Conservation (phyloP, 1,284 basidiomycete genomes). For the Cutaneotrichosporon spelunceum region DNA sequence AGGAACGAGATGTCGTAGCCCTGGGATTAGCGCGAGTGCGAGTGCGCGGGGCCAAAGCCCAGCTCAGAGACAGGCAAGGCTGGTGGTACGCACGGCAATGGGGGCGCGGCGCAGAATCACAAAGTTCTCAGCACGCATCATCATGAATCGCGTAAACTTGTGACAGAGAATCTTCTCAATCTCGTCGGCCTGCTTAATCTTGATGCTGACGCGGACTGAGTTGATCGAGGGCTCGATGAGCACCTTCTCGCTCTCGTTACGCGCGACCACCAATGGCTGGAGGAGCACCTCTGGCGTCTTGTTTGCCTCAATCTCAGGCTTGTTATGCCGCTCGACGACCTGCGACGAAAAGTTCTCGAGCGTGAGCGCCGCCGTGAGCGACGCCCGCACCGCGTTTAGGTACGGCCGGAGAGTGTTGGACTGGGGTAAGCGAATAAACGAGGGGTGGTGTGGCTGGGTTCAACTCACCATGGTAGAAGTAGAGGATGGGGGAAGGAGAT, state of each 20-base stretch:
- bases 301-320: constrained; percentile 88
- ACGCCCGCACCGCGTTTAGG: constrained; percentile 89
- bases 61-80: too few species aligned
- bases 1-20: constrained; percentile 99
- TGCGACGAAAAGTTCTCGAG: constrained; percentile 97
- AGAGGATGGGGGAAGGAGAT: too few species aligned
- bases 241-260: constrained; percentile 95
- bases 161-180: constrained; percentile 96
- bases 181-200: constrained; percentile 99
- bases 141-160: constrained; percentile 99
- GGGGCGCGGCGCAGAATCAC: constrained; percentile 93
- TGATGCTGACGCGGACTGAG: constrained; percentile 92
- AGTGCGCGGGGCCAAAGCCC: background rate
- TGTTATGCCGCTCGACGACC: constrained; percentile 94
- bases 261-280: constrained; percentile 85
- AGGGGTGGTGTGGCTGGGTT: too few species aligned
- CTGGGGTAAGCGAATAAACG: constrained; percentile 33
- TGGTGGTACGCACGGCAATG: constrained; percentile 62
- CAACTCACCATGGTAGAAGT: too few species aligned
- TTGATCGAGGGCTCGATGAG: constrained; percentile 96
- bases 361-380: constrained; percentile 93
- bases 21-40: constrained; percentile 50
- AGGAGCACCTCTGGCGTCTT: constrained; percentile 90
- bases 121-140: constrained; percentile 96
- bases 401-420: constrained; percentile 81